Conservation (phyloP, 257 asterid genomes). For the Petunia secreta region DNA sequence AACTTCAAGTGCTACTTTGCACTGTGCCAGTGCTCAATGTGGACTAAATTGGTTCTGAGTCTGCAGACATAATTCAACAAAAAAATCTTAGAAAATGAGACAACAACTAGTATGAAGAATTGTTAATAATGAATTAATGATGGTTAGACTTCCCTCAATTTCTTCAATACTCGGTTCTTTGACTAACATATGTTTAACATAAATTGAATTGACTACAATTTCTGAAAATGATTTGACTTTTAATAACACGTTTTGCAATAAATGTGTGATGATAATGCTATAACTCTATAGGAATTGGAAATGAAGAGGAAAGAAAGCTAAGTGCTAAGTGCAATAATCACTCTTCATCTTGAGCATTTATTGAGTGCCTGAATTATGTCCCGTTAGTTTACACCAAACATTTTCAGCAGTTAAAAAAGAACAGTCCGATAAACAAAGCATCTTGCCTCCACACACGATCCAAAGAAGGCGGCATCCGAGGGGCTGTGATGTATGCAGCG, state of each 20-base stretch:
- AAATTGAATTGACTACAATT: constrained; percentile 35
- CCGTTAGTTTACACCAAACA: not conserved
- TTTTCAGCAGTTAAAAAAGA: not conserved
- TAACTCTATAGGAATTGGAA: not conserved
- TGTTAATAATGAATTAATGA: constrained; percentile 25
- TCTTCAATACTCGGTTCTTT: constrained; percentile 28
- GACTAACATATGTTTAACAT: constrained; percentile 23
- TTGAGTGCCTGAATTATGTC: not conserved
- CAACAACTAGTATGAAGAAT: constrained; percentile 48
- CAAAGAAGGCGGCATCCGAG: too few species aligned
- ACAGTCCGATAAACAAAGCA: too few species aligned
- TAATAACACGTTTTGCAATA: constrained; percentile 10
- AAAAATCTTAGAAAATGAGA: not conserved
- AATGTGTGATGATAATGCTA: constrained; percentile 6
- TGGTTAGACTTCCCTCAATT: constrained; percentile 25
- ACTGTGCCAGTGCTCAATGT: too few species aligned
- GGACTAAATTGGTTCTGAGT: too few species aligned
- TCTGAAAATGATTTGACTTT: not conserved
- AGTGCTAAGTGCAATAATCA: not conserved
- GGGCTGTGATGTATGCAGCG: too few species aligned
- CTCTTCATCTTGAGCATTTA: not conserved
- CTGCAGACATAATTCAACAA: too few species aligned
- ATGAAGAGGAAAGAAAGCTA: not conserved
- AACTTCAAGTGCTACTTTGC: too few species aligned
- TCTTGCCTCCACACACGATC: too few species aligned